Conservation (phyloP, 1,284 basidiomycete species). For the Moesziomyces sp. region DNA sequence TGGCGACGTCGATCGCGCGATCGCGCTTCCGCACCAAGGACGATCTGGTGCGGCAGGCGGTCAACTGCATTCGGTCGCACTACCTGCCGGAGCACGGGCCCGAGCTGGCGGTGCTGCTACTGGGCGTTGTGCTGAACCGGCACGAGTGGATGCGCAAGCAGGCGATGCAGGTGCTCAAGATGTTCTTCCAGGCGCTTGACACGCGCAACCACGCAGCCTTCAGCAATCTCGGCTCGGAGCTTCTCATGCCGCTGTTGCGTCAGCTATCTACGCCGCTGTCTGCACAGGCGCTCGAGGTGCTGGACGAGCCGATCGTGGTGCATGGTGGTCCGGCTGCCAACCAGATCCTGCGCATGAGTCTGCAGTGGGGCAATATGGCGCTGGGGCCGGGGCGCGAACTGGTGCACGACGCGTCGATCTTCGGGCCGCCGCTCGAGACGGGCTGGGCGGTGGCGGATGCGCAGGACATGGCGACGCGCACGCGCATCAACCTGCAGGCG, state of each 20-base stretch:
- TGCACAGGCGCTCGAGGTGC: conserved; percentile 84
- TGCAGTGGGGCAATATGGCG: conserved; percentile 54
- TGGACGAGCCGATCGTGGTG: conserved; percentile 86
- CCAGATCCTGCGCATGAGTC: conserved; percentile 85
- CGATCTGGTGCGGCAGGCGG: conserved; percentile 90
- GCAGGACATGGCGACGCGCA: conserved; percentile 57
- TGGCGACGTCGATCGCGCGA: conserved; percentile 89
- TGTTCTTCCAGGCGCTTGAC: conserved; percentile 86
- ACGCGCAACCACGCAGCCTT: conserved; percentile 75
- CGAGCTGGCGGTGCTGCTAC: conserved; percentile 81
- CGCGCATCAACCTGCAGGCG: conserved; percentile 59
- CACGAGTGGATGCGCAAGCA: conserved; percentile 84
- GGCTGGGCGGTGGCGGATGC: conserved; percentile 63
- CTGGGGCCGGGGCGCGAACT: conserved; percentile 42
- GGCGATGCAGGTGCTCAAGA: conserved; percentile 86
- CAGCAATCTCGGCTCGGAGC: conserved; percentile 81
- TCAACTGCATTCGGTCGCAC: conserved; percentile 83
- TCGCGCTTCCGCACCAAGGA: conserved; percentile 89
- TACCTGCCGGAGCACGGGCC: conserved; percentile 75
- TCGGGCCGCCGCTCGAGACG: conserved; percentile 57
- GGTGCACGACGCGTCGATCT: conserved; percentile 50
- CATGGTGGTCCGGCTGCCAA: conserved; percentile 79
- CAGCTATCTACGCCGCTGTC: conserved; percentile 86
- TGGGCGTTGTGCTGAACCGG: conserved; percentile 86
- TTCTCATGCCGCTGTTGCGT: conserved; percentile 88